Conservation (phyloP, 371 early-diverging fungal species). For the Batkoa obscura region DNA sequence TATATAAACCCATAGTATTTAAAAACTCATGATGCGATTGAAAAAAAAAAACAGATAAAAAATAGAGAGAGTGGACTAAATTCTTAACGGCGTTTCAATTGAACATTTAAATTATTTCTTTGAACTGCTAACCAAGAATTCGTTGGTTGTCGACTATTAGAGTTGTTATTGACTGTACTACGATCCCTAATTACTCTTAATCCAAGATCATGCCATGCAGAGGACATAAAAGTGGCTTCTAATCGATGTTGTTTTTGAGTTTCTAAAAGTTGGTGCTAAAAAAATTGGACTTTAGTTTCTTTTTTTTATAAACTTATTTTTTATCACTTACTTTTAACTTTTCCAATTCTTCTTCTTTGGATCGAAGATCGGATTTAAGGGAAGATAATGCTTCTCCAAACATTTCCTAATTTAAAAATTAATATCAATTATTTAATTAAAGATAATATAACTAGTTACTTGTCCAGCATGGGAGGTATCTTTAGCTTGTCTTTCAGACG, state of each 20-base stretch:
- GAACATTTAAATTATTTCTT: constrained; percentile 29
- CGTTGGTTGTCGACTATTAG: constrained; percentile 24
- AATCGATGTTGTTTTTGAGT: constrained; percentile 29
- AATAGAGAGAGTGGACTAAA: no score
- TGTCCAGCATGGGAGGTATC: no score
- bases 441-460: no score
- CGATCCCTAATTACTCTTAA: constrained; percentile 30
- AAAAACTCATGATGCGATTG: no score
- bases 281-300: no score
- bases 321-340: constrained; percentile 27
- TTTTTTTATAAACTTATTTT: constrained; percentile 10
- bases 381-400: constrained; percentile 46
- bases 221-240: constrained; percentile 49
- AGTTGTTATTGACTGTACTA: constrained; percentile 22
- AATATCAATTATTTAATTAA: no score
- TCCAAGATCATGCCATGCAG: constrained; percentile 53
- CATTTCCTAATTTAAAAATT: no score
- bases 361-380: constrained; percentile 31
- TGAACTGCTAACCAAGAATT: constrained; percentile 57
- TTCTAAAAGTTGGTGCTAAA: constrained; percentile 24
- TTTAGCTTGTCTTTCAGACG: constrained; percentile 10
- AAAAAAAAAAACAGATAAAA: no score
- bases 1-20: no score
- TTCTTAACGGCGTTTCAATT: constrained; percentile 29
- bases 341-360: constrained; percentile 49